Evolutionary conservation across 164 flowering plant species (phyloP), one percentile per base, ranked within the genome.

Genomic region (Aristolochia fimbriata): DNA sequence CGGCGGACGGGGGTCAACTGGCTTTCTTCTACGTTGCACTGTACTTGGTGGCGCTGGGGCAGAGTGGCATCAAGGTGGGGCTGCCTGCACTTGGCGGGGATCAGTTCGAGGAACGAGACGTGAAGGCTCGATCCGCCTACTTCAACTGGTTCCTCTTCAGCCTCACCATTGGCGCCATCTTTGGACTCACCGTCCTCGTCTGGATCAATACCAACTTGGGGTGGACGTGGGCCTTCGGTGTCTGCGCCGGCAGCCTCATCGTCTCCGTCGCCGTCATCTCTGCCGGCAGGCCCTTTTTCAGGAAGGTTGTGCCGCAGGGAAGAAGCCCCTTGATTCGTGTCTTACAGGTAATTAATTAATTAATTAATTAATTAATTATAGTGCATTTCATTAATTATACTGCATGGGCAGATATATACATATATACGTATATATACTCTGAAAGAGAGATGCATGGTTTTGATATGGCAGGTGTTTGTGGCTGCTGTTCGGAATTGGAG

Each of bases 21-120:
- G 49, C 76, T 11, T 79, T 82, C 48, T 84, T 84, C 56, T 84
- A 73, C 61, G 60, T 73, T 51, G 90, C 86, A 43, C 77, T 84
- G 4, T 82, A 82, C 53, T 61, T 84, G 73, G 85, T 82, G 62
- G 99, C 99, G 21, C 50, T 88, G 58, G 99, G 99, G 21, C 90
- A 97, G 76, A 97, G 99, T 0, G 88, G 92, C 53, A 75, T 93
- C 12, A 93, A 93, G 71, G 97, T 97, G 12, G 90, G 90, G 78
- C 86, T 93, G 77, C 82, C 88, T 50, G 80, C 99, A 47, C 96
- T 87, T 68, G 99, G 99, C 6, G 99, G 81, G 49, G 96, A 93
- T 68, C 97, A 93, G 59, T 87, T 90, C 78, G 75, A 69, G 16
- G 73, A 65, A 46, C 71, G 69, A 13, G 73, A 73, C 47, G 78